Evolutionary conservation across 2,329 filamentous ascomycete species (phyloP).

Genomic region (Pyricularia sp.): DNA sequence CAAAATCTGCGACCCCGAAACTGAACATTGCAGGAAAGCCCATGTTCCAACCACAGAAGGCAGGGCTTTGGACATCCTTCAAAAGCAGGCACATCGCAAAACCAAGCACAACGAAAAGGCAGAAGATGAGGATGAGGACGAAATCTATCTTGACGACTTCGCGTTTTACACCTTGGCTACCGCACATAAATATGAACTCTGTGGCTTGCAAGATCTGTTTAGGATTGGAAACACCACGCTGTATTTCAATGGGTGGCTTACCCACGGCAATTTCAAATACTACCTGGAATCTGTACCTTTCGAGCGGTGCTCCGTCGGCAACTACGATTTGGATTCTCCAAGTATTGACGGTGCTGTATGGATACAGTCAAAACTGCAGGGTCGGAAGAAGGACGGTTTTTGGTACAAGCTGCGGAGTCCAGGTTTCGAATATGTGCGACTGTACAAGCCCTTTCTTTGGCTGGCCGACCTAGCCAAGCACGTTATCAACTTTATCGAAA

Average conservation of each 20-base stretch:
- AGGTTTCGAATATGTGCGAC: conserved; percentile 50
- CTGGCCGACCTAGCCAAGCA: conserved; percentile 63
- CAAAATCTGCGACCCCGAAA: not conserved
- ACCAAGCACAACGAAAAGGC: conserved; percentile 4
- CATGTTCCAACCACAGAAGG: not conserved
- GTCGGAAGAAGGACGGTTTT: conserved; percentile 26
- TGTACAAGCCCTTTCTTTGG: conserved; percentile 59
- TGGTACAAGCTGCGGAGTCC: conserved; percentile 58
- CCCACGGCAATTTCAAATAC: conserved; percentile 25
- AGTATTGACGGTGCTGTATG: conserved; percentile 49
- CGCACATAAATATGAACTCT: conserved; percentile 37
- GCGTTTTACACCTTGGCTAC: conserved; percentile 38
- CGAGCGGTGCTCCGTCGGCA: conserved; percentile 50
- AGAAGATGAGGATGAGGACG: conserved; percentile 3
- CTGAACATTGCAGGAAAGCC: not conserved
- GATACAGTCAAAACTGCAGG: conserved; percentile 43
- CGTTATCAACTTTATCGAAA: conserved; percentile 55
- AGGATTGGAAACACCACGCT: conserved; percentile 24
- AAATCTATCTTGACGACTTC: conserved; percentile 43
- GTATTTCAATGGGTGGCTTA: conserved; percentile 53
- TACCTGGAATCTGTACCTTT: conserved; percentile 52
- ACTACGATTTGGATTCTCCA: conserved; percentile 44
- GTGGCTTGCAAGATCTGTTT: conserved; percentile 41
- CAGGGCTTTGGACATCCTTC: not conserved
- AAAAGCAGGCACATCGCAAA: not conserved